Base-by-base conservation (phyloP, 1,284 basidiomycete genomes). In the Rhodotorula sp. region DNA sequence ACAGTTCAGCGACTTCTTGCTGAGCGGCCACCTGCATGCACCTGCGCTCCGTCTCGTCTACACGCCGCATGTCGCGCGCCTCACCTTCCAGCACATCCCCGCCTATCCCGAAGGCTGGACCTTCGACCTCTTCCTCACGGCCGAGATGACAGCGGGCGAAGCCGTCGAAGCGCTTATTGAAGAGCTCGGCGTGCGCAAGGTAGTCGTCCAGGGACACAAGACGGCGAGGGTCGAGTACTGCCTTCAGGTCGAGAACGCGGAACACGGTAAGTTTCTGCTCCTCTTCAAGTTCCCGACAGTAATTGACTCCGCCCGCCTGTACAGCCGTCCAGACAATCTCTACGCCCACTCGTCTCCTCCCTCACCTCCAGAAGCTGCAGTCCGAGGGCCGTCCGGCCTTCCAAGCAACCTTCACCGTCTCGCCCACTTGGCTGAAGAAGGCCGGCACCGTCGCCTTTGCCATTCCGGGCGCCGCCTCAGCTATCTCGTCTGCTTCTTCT, bases 51-150 rank as follows among this genome's bases (percentile, higher is more conserved):
- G 73, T 13, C 65, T 74, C 21, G 65, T 68, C 23, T 61, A 66
- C 52, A 46, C 61, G 9, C 54, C 68, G 4, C 48, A 64, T 17
- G 21, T 49, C 19, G 53, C 55, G 9, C 2, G 16, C 8, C 16
- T 72, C 46, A 45, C 34, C 3, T 66, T 72, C 53, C 48, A 50
- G 19, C 55, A 90, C 66, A 87, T 93, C 27, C 91, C 90, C 1
- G 90, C 91, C 79, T 87, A 93, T 68, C 87, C 89, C 69, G 91
- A 92, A 78, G 88, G 84, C 3, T 91, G 89, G 77, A 78, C 84
- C 74, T 88, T 88, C 83, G 88, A 84, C 64, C 77, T 87, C 58
- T 92, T 88, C 80, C 83, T 91, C 63, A 85, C 88, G 12, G 84
- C 85, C 66, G 81, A 79, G 0, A 85, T 83, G 56, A 87, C 85